Base-by-base conservation (phyloP, 768 basidiomycete genomes). In the Sistotremastrum niveocremeum region DNA sequence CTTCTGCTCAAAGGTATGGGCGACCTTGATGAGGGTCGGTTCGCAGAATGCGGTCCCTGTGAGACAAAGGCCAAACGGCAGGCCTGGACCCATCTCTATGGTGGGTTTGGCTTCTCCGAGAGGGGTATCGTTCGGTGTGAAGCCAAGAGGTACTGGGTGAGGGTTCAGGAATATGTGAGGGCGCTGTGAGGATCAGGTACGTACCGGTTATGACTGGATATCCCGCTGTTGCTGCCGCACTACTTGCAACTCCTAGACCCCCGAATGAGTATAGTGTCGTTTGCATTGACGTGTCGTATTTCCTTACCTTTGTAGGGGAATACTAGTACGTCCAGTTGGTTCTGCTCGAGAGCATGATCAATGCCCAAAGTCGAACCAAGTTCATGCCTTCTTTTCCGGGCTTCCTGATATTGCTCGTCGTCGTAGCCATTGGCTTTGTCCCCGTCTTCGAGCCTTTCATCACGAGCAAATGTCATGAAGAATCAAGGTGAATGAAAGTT, bases 1-100 rank as follows among this genome's bases (percentile, higher is more conserved):
- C 11, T 51, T 48, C 43, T 55, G 54, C 46, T 57, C 56, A 43
- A 50, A 57, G 6, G 56, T 50, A 43, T 54, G 52, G 6, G 55
- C 55, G 37, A 50, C 50, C 3, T 44, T 48, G 34, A 57, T 45
- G 9, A 57, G 49, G 9, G 45, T 51, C 12, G 42, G 47, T 41
- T 57, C 56, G 35, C 42, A 46, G 39, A 50, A 56, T n/a, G 41
- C 50, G 11, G 52, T 51, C 3, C 56, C 56, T 20, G 50, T 39
- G 45, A 54, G 53, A n/a, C 46, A 42, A 9, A 56, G 31, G 5
- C 54, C 53, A 37, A 49, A 54, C 1, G 55, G 52, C 35, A 51
- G 38, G n/a, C 50, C 52, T 6, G 52, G 52, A 11, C 45, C 50
- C 9, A 44, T 20, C 20, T 20, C 20, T 38, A 34, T 42, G 46